phyloP scores from a whole-genome alignment of 2,329 filamentous ascomycete species.

The Periconia sp. region DNA sequence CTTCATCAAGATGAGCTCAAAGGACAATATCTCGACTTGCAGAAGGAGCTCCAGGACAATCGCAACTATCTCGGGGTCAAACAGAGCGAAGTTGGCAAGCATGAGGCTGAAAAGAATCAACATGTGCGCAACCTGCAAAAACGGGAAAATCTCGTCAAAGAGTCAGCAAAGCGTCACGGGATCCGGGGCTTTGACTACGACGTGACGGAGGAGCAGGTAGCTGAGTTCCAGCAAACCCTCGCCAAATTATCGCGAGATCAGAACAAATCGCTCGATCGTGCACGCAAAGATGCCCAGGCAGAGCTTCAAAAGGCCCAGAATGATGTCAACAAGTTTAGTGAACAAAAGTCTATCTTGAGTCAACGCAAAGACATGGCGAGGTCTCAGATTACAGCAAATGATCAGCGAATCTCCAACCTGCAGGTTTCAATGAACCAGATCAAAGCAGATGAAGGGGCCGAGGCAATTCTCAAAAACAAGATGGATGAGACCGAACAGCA shows the following conservation, averaged over 20 bases:
- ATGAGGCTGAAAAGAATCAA: conserved; percentile 84
- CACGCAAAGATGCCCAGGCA: conserved; percentile 74
- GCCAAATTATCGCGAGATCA: conserved; percentile 78
- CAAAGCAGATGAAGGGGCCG: conserved; percentile 82
- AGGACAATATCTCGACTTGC: conserved; percentile 69
- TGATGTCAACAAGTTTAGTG: conserved; percentile 74
- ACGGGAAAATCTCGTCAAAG: conserved; percentile 76
- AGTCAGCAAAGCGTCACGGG: conserved; percentile 75
- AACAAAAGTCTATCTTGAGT: conserved; percentile 72
- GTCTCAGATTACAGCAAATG: conserved; percentile 74
- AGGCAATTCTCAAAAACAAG: conserved; percentile 76
- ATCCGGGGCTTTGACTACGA: conserved; percentile 86
- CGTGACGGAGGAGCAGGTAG: conserved; percentile 74
- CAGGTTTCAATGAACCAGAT: conserved; percentile 76
- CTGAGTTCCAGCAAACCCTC: conserved; percentile 78
- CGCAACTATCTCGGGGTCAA: conserved; percentile 53
- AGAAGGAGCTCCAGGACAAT: conserved; percentile 54
- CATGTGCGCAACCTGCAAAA: conserved; percentile 79
- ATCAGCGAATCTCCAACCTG: conserved; percentile 69
- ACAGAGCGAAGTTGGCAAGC: conserved; percentile 72
- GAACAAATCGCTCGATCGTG: conserved; percentile 75
- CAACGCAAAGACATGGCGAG: conserved; percentile 78
- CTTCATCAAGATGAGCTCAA: conserved; percentile 69
- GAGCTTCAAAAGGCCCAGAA: conserved; percentile 76
- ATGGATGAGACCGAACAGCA: conserved; percentile 71